phyloP scores from a whole-genome alignment of 2,329 filamentous ascomycete genomes.

The Huntiella savannae region DNA sequence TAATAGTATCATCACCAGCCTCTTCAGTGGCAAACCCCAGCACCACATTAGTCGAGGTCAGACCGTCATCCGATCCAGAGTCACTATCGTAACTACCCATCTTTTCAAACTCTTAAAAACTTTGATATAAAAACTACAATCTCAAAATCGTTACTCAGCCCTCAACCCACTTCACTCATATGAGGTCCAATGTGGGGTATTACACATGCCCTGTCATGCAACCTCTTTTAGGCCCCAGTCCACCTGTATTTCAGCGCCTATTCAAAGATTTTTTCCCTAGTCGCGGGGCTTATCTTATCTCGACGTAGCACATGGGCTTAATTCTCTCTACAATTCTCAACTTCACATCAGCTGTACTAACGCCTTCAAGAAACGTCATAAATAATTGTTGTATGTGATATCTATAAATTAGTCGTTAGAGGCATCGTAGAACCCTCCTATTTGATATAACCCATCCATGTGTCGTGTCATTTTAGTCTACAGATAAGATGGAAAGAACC shows the following conservation, averaged over 20 bases:
- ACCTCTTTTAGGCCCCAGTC: too few relatives aligned
- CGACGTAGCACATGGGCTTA: neutral
- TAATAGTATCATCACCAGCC: slow-evolving; percentile 61
- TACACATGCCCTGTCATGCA: too few relatives aligned
- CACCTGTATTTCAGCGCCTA: too few relatives aligned
- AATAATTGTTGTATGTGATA: slow-evolving; percentile 1
- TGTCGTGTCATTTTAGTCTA: slow-evolving; percentile 12
- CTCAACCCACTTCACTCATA: too few relatives aligned
- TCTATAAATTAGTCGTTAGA: slow-evolving; percentile 5
- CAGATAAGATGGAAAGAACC: slow-evolving; percentile 9
- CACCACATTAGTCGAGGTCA: slow-evolving; percentile 68
- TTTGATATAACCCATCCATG: slow-evolving; percentile 8
- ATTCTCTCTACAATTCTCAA: too few relatives aligned
- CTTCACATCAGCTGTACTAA: too few relatives aligned
- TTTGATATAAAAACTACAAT: too few relatives aligned
- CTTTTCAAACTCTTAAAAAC: neutral
- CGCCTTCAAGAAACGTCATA: too few relatives aligned
- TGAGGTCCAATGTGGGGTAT: too few relatives aligned
- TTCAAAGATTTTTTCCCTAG: slow-evolving; percentile 8
- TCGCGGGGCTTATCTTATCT: slow-evolving; percentile 18
- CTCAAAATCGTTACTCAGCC: too few relatives aligned
- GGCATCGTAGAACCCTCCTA: slow-evolving; percentile 1
- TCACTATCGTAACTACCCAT: slow-evolving; percentile 80
- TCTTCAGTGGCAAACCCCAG: slow-evolving; percentile 78
- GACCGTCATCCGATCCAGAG: slow-evolving; percentile 50